A percentile compares a stretch with the other conserved stretches of the same genome.
Evolutionary conservation across 495 filamentous ascomycete genomes (phyloP).

Genomic region (Tuber microsphaerosporum): DNA sequence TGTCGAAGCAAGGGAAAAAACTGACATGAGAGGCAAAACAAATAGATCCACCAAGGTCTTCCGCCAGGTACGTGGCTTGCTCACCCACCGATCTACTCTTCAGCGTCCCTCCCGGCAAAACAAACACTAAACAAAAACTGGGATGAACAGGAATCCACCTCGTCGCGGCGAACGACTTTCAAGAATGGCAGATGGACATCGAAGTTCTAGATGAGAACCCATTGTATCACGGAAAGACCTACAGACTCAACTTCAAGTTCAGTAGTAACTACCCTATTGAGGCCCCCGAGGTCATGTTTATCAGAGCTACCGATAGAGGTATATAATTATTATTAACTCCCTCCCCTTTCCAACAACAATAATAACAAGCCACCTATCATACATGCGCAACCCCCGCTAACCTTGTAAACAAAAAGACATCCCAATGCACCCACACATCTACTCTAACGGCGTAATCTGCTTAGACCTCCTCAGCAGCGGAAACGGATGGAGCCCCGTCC

Average conservation of each 20-base stretch:
- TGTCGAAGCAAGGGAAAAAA: background rate
- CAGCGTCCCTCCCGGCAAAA: slow-evolving; percentile 28
- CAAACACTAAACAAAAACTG: slow-evolving; percentile 34
- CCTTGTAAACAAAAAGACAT: slow-evolving; percentile 54
- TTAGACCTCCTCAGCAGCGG: slow-evolving; percentile 75
- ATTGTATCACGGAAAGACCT: slow-evolving; percentile 71
- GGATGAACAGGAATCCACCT: slow-evolving; percentile 63
- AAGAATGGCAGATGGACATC: slow-evolving; percentile 93
- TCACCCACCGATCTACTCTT: background rate
- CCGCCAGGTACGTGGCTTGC: slow-evolving; percentile 44
- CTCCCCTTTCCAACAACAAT: background rate
- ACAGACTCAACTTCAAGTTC: slow-evolving; percentile 83
- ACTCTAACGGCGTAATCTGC: slow-evolving; percentile 96
- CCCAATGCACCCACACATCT: slow-evolving; percentile 95
- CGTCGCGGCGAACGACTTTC: slow-evolving; percentile 69
- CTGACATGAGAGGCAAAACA: background rate
- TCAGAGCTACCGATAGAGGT: slow-evolving; percentile 46
- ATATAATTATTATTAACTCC: background rate
- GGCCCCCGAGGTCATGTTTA: slow-evolving; percentile 88
- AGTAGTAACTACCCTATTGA: slow-evolving; percentile 81
- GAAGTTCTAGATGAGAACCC: slow-evolving; percentile 84
- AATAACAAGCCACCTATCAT: background rate
- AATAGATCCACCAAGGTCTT: slow-evolving; percentile 51
- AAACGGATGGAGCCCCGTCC: slow-evolving; percentile 89
- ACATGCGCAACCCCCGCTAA: slow-evolving; percentile 7